Conservation (phyloP, 2,329 filamentous ascomycete genomes). For the Madurella mycetomatis region DNA sequence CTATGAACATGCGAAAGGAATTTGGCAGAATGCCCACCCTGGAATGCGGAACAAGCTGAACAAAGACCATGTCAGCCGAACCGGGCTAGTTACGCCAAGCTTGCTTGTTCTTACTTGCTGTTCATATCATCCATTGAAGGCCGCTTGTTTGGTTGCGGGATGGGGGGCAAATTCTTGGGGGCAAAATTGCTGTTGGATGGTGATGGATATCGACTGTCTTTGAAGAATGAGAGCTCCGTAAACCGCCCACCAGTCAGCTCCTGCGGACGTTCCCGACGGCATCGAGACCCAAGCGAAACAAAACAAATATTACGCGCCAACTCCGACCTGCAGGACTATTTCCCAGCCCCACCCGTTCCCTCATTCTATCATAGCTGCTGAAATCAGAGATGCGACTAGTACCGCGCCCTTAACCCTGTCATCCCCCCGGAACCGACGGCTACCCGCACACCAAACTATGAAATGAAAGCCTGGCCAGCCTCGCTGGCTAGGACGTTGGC, state of each 20-base stretch:
- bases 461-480: slow-evolving; percentile 61
- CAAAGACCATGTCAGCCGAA: slow-evolving; percentile 39
- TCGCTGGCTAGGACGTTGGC: slow-evolving; percentile 63
- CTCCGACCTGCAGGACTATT: slow-evolving; percentile 25
- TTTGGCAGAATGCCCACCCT: slow-evolving; percentile 16
- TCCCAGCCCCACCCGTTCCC: slow-evolving; percentile 22
- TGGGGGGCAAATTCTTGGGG: slow-evolving; percentile 1
- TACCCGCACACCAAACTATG: slow-evolving; percentile 36
- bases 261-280: not conserved
- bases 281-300: slow-evolving; percentile 6
- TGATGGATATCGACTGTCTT: slow-evolving; percentile 6
- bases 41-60: slow-evolving; percentile 26
- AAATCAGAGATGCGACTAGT: slow-evolving; percentile 30
- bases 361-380: slow-evolving; percentile 24
- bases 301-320: slow-evolving; percentile 22
- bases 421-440: not conserved
- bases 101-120: slow-evolving; percentile 10
- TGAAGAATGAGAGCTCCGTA: slow-evolving; percentile 3
- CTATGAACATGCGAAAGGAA: slow-evolving; percentile 28
- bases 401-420: slow-evolving; percentile 10
- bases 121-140: slow-evolving; percentile 13
- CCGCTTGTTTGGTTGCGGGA: slow-evolving; percentile 1
- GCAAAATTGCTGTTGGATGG: slow-evolving; percentile 2
- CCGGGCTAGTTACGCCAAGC: slow-evolving; percentile 23
- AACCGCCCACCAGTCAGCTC: slow-evolving; percentile 14